Evolutionary conservation across 208 protist genomes (phyloP), one percentile per base, ranked within the genome.

Genomic region (Leishmania aethiopica): DNA sequence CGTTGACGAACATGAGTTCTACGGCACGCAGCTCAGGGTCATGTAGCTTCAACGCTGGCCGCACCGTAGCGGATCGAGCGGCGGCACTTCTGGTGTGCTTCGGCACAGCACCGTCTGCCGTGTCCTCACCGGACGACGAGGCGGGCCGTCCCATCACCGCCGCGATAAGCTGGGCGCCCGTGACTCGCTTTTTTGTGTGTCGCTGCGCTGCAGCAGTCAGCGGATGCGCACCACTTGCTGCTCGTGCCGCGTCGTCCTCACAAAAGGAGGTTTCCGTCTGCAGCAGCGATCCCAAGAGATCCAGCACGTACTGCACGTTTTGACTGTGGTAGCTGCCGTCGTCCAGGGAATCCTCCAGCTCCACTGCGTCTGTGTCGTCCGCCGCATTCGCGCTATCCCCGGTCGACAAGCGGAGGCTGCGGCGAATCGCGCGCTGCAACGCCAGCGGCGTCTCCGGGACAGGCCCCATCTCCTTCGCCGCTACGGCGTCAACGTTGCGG

Each of bases 301-400:
- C 78, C 66, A 95, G 86, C n/a, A 95, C 82, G 79, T 84, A 92
- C 59, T 81, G 80, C 51, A 96, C 91, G 83, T 95, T 94, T 64
- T 87, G 92, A 64, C 83, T 76, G 76, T 96, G 92, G 53, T 90
- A 86, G 79, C 84, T 88, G 77, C 88, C 86, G 62, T 92, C 89
- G 69, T 93, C 89, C 57, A 93, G 80, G 17, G 70, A 80, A 73
- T 86, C 77, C 79, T 79, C 73, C 35, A 91, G 75, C 72, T 71
- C 76, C 64, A 55, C n/a, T 10, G 75, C 74, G 32, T 81, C 83
- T 0, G 84, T 79, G 28, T 75, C 75, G n/a, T 71, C 75, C 69
- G 35, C 35, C 2, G 40, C 57, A 5, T 59, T 59, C 22, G 4
- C 55, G 59, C 66, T 51, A 77, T 42, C 25, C 32, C 73, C 62